Base-by-base conservation (phyloP, 106 monocot genomes). In the Posidonia australis region DNA sequence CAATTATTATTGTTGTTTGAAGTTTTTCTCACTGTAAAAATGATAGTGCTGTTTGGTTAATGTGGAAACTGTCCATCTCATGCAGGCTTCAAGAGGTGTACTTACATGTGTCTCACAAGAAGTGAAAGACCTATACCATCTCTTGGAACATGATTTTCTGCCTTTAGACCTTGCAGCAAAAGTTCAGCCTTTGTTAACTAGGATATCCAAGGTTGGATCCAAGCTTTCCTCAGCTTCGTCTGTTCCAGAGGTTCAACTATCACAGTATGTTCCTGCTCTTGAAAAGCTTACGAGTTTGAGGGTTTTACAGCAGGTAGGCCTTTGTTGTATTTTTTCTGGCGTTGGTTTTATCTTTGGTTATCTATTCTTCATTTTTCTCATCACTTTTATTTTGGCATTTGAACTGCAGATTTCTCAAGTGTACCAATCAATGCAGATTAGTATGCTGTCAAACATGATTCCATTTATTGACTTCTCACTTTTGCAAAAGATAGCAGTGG, bases 81-180 rank as follows among this genome's bases (percentile, higher is more conserved):
- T 70, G 11, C 73, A 98, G 96, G 68, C 14, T 47, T 70, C 82
- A 1, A 98, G 87, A 73, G 90, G 96, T 51, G 87, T 98, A 16
- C 79, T 98, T 76, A 66, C 84, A 16, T 98, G 87, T 62, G 90
- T 77, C 20, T 83, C 87, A 14, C 96, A 90, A 85, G 96, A 98
- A 67, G 84, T 87, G 59, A 90, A 91, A 72, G 96, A 98, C 48
- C 82, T 98, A 5, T 87, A 81, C 75, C 82, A 82, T 74, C 69
- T 98, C 18, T 61, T 98, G 25, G 96, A 98, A 73, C 63, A 87
- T 58, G 96, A 91, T 46, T 87, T 87, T 57, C 58, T 68, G 1
- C 90, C 90, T 0, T 70, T 98, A 25, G 87, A 91, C 69, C 84
- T 98, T 74, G 82, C 90, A 32, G 67, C 79, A 62, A 98, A 74